These are phyloP conservation scores for slime mould (Dictyostelium discoideum) DNA, from an alignment of 78 protist species.

Conservation along the genomic window DNA sequence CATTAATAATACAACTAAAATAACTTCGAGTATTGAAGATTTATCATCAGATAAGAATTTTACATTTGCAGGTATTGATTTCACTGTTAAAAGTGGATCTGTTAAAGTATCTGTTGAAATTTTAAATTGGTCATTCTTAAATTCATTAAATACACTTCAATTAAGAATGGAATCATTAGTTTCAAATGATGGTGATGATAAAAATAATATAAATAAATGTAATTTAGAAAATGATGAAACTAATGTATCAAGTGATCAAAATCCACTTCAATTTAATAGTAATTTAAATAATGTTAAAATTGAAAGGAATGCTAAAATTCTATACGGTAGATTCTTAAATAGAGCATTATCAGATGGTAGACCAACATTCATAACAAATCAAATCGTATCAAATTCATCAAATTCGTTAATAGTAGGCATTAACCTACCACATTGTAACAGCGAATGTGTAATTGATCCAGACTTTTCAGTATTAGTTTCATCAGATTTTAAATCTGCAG, in stretches of 20 bases:
- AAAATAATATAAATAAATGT: not conserved
- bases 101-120: slow-evolving; percentile 5
- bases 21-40: no score
- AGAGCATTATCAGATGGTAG: not conserved
- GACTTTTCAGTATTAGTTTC: no score
- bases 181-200: not conserved
- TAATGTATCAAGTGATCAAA: not conserved
- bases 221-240: not conserved
- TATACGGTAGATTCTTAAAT: not conserved
- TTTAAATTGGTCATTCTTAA: not conserved
- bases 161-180: not conserved
- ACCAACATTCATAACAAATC: not conserved
- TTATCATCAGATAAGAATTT: not conserved
- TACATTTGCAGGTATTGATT: slow-evolving; percentile 15
- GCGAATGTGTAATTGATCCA: no score
- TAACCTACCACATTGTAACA: not conserved
- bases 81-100: not conserved
- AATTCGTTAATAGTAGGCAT: not conserved
- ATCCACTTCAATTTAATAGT: not conserved
- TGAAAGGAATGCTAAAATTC: slow-evolving; percentile 5
- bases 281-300: slow-evolving; percentile 2
- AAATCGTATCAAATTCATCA: not conserved
- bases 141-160: not conserved
- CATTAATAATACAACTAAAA: not conserved
- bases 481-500: no score